These are phyloP conservation scores for Gnomoniopsis sp. DNA, from an alignment of 2,329 filamentous ascomycete genomes.

Conservation along the genomic window DNA sequence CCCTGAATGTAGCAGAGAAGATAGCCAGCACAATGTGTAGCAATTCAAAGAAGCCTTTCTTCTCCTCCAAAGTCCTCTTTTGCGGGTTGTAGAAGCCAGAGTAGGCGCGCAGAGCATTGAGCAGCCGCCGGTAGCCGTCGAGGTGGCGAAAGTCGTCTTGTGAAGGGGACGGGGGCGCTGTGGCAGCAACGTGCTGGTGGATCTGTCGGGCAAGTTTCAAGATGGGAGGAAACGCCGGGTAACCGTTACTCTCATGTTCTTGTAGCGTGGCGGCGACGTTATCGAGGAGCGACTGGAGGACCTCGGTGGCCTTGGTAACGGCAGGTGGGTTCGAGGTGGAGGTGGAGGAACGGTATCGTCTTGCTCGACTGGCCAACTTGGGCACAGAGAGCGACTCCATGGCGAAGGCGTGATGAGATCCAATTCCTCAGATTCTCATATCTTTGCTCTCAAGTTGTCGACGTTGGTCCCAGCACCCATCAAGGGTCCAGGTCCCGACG, in stretches of 20 bases:
- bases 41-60: slow-evolving; percentile 62
- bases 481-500: slow-evolving; percentile 29
- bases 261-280: slow-evolving; percentile 35
- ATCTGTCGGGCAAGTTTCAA: slow-evolving; percentile 60
- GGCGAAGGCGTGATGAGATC: neutral
- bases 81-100: slow-evolving; percentile 73
- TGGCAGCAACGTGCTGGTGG: slow-evolving; percentile 57
- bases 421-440: slow-evolving; percentile 12
- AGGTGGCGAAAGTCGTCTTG: slow-evolving; percentile 84
- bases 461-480: slow-evolving; percentile 29
- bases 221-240: slow-evolving; percentile 46
- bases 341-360: slow-evolving; percentile 63
- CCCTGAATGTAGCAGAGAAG: slow-evolving; percentile 70
- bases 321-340: slow-evolving; percentile 54
- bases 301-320: slow-evolving; percentile 58
- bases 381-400: slow-evolving; percentile 18
- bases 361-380: slow-evolving; percentile 49
- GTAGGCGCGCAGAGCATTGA: slow-evolving; percentile 66
- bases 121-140: slow-evolving; percentile 71
- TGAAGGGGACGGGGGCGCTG: slow-evolving; percentile 41
- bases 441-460: slow-evolving; percentile 17
- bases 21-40: slow-evolving; percentile 71
- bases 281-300: slow-evolving; percentile 54
- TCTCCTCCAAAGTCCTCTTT: slow-evolving; percentile 59
- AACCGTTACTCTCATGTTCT: slow-evolving; percentile 35